These are phyloP conservation scores for Rhodomyrtus psidioides DNA, from an alignment of 441 rosid genomes.

Conservation along the genomic window DNA sequence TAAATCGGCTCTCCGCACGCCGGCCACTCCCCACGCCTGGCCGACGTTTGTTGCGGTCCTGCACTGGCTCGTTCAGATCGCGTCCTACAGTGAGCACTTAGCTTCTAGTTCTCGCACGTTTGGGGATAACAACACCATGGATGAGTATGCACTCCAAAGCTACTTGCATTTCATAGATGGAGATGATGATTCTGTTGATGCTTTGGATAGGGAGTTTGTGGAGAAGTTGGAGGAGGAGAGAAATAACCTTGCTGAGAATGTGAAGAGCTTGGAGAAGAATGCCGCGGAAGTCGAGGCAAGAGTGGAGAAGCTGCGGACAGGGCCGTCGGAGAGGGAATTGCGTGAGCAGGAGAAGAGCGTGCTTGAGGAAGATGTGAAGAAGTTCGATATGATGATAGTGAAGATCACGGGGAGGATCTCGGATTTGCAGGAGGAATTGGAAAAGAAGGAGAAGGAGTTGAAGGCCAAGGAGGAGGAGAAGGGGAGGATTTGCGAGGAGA, in stretches of 20 bases:
- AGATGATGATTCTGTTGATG: slow-evolving; percentile 54
- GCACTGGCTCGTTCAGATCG: slow-evolving; percentile 77
- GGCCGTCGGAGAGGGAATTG: slow-evolving; percentile 49
- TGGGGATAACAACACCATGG: slow-evolving; percentile 34
- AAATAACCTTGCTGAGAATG: slow-evolving; percentile 24
- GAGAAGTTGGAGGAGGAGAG: slow-evolving; percentile 62
- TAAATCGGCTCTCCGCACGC: slow-evolving; percentile 72
- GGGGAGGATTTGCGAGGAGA: slow-evolving; percentile 48
- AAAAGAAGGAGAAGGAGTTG: slow-evolving; percentile 54
- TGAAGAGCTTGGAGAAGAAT: slow-evolving; percentile 21
- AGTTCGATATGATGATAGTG: slow-evolving; percentile 48
- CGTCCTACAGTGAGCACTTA: slow-evolving; percentile 27
- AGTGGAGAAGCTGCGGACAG: slow-evolving; percentile 35
- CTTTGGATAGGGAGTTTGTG: slow-evolving; percentile 40
- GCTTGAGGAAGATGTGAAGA: slow-evolving; percentile 60
- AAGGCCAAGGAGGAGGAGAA: slow-evolving; percentile 53
- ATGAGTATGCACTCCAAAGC: slow-evolving; percentile 33
- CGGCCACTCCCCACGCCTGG: slow-evolving; percentile 86
- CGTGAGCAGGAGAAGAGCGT: slow-evolving; percentile 45
- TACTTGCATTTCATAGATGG: slow-evolving; percentile 44
- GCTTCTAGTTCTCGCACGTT: slow-evolving; percentile 14
- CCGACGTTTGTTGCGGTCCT: slow-evolving; percentile 57
- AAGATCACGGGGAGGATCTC: slow-evolving; percentile 29
- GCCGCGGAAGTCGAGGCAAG: slow-evolving; percentile 32
- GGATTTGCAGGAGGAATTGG: slow-evolving; percentile 34